These are phyloP conservation scores for Pestalotiopsis sp. DNA, from an alignment of 2,329 filamentous ascomycete species.

Conservation along the genomic window DNA sequence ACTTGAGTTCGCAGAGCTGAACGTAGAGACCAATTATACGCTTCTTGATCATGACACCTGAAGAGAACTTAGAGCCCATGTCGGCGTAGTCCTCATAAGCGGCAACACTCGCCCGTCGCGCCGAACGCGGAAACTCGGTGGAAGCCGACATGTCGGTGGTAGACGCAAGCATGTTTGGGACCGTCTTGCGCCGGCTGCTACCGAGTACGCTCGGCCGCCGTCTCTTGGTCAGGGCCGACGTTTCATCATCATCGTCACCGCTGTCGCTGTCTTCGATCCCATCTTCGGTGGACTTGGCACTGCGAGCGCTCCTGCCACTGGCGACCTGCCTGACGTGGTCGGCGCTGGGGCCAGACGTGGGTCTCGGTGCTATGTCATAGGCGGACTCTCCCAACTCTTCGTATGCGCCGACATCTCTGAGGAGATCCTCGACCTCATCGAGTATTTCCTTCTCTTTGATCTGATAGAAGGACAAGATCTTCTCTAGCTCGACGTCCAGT, in stretches of 20 bases:
- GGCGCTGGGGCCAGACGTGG: constrained; percentile 24
- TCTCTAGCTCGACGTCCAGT: constrained; percentile 88
- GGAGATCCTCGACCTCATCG: constrained; percentile 76
- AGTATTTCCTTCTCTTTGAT: constrained; percentile 88
- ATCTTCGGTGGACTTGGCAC: constrained; percentile 55
- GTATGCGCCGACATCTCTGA: constrained; percentile 72
- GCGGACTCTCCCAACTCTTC: constrained; percentile 59
- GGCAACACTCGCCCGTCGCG: constrained; percentile 61
- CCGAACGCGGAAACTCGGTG: constrained; percentile 59
- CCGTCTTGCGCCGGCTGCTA: constrained; percentile 39
- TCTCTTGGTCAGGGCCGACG: constrained; percentile 51
- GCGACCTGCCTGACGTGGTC: constrained; percentile 43
- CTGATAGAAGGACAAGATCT: constrained; percentile 88
- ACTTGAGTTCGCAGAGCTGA: constrained; percentile 91
- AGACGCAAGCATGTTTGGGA: constrained; percentile 38
- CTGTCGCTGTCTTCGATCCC: constrained; percentile 63
- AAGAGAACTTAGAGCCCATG: constrained; percentile 66
- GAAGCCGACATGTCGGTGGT: constrained; percentile 64
- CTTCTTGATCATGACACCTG: constrained; percentile 88
- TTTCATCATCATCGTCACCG: constrained; percentile 50
- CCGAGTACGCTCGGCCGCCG: constrained; percentile 40
- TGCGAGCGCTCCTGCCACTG: constrained; percentile 35
- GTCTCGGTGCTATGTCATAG: constrained; percentile 33
- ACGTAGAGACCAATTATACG: constrained; percentile 87
- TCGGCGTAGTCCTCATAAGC: constrained; percentile 80